A percentile compares a stretch with the other conserved stretches of the same genome.
Conservation (phyloP, 345 rosid genomes). For the Corchorus olitorius region DNA sequence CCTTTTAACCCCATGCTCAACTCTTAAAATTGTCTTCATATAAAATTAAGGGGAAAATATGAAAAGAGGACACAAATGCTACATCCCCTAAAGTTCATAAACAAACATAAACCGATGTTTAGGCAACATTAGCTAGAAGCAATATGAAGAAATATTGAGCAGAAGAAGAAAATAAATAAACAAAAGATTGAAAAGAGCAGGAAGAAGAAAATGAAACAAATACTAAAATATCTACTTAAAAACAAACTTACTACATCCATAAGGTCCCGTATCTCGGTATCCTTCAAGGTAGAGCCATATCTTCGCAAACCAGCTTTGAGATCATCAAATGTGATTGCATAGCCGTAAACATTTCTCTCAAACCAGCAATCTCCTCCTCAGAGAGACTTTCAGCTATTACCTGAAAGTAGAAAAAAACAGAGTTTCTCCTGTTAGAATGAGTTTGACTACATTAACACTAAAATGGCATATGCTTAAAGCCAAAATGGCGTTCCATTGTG, state of each 20-base stretch:
- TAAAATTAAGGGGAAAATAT: background rate
- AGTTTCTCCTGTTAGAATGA: constrained; percentile 1
- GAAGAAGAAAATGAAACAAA: background rate
- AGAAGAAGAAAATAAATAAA: background rate
- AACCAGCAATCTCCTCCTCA: constrained; percentile 97
- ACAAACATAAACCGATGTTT: background rate
- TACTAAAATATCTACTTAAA: background rate
- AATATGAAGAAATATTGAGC: background rate
- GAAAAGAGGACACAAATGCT: background rate
- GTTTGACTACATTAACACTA: too few species aligned
- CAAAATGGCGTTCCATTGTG: too few species aligned
- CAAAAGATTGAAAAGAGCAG: background rate
- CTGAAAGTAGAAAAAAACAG: constrained; percentile 43
- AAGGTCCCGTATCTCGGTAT: constrained; percentile 89
- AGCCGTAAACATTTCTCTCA: constrained; percentile 86
- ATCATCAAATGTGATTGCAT: constrained; percentile 98
- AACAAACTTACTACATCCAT: constrained; percentile 88
- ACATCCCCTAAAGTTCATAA: background rate
- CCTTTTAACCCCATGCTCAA: background rate
- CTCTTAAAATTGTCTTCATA: background rate
- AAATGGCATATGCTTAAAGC: too few species aligned
- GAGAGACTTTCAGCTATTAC: constrained; percentile 99
- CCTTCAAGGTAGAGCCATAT: constrained; percentile 96
- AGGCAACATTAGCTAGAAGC: background rate
- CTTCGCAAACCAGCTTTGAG: constrained; percentile 93